These are phyloP conservation scores for Aspergillus mulundensis DNA, from an alignment of 495 filamentous ascomycete genomes.

Conservation along the genomic window DNA sequence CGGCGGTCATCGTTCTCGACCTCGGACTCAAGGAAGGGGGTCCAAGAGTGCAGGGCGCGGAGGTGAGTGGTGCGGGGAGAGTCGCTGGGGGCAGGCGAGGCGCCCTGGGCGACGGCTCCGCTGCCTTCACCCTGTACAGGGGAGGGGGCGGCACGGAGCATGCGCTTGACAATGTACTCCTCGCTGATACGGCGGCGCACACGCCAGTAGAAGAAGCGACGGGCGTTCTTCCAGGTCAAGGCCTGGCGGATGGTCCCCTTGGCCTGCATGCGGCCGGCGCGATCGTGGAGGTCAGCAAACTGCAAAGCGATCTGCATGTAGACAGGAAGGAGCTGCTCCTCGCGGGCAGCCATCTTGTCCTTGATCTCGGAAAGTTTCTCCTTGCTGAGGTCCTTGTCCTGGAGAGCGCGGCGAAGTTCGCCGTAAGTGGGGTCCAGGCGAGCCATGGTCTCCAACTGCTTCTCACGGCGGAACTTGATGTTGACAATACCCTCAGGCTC, in stretches of 20 bases:
- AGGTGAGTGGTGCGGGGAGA: constrained; percentile 59
- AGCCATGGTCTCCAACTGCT: constrained; percentile 97
- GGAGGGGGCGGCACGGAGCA: constrained; percentile 53
- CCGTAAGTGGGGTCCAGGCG: constrained; percentile 83
- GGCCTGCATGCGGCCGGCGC: constrained; percentile 94
- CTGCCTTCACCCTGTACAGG: constrained; percentile 27
- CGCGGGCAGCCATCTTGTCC: constrained; percentile 78
- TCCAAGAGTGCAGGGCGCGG: constrained; percentile 72
- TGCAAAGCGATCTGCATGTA: constrained; percentile 91
- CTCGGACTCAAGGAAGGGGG: constrained; percentile 54
- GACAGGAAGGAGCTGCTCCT: constrained; percentile 83
- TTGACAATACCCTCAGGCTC: constrained; percentile 97
- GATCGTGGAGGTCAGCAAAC: constrained; percentile 96
- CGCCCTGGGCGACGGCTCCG: constrained; percentile 33
- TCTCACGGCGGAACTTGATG: constrained; percentile 97
- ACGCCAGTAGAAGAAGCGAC: constrained; percentile 99
- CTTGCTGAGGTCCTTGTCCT: constrained; percentile 61
- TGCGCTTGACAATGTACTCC: constrained; percentile 88
- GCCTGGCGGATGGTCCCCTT: constrained; percentile 86
- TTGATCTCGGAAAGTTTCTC: constrained; percentile 77
- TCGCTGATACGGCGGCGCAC: constrained; percentile 94
- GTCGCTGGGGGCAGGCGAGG: constrained; percentile 22
- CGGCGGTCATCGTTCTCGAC: constrained; percentile 74
- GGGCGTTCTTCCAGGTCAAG: constrained; percentile 81
- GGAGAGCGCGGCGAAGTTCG: constrained; percentile 70